phyloP scores from a whole-genome alignment of 495 filamentous ascomycete species.

The Xylaria acuta region DNA sequence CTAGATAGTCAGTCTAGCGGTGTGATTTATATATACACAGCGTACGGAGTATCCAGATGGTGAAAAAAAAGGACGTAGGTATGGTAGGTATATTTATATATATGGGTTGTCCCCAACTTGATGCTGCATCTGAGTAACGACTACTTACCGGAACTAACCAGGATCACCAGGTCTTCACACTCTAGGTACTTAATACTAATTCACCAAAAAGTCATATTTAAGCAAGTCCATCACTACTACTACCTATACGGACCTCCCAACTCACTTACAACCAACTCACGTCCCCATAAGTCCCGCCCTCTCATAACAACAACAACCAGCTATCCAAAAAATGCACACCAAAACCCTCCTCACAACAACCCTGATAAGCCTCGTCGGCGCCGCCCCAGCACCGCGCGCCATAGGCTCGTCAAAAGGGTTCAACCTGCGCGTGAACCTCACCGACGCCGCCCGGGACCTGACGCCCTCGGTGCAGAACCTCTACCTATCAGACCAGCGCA shows the following conservation, averaged over 20 bases:
- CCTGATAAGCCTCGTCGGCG: background rate
- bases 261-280: background rate
- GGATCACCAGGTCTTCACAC: background rate
- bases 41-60: background rate
- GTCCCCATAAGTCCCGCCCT: background rate
- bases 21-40: background rate
- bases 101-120: too few species aligned
- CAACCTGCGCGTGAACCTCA: slow-evolving; percentile 7
- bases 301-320: background rate
- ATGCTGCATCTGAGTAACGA: too few species aligned
- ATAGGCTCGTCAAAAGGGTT: background rate
- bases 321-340: background rate
- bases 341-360: background rate
- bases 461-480: background rate
- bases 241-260: background rate
- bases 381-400: background rate
- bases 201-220: background rate
- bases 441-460: background rate
- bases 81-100: too few species aligned
- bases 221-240: background rate
- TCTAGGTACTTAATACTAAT: background rate
- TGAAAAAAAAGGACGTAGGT: too few species aligned
- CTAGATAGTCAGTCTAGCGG: background rate
- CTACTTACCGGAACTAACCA: too few species aligned
- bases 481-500: background rate